Evolutionary conservation across 495 filamentous ascomycete species (phyloP), one percentile per base, ranked within the genome.

Genomic region (Penicillium soppii): DNA sequence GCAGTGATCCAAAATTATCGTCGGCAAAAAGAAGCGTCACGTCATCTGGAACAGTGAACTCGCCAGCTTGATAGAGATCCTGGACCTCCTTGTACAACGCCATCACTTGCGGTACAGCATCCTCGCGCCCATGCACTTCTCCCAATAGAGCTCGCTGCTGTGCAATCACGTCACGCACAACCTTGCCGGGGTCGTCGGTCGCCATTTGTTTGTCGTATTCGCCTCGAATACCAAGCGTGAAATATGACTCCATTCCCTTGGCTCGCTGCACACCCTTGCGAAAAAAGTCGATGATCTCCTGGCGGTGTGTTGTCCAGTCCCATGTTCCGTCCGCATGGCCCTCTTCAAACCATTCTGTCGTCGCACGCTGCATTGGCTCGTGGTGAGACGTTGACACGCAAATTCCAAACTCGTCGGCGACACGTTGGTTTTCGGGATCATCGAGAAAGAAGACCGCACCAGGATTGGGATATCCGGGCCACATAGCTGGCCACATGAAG

Each of bases 191-290:
- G 40, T 39, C 86, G 72, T 46, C 76, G 63, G 16, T 80, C 68
- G 7, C 79, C 66, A 26, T 87, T 68, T 79, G 77, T 4, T 78
- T 84, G 52, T 90, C 87, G 35, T 86, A 83, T 39, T 74, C 78
- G 0, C 87, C 87, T 29, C 87, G 77, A 85, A 90, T 91, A 20
- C 85, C 87, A 67, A 90, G 77, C 4, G 84, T 90, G 67, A 82
- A 84, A 21, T 86, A 63, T 16, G 74, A 78, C 43, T 85, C 85
- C 39, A 86, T 88, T 0, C 76, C 75, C 61, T 83, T 83, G 5
- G 84, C 80, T 13, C 86, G 74, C 59, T 82, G 53, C 3, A 82
- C 82, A 8, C 87, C 87, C 40, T 86, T 79, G n/a, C 65, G 66
- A 64, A 90, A 86, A 67, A 85, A 91, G 22, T 77, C 66, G 15